These are phyloP conservation scores for Yarrowia sp. DNA, from an alignment of 805 yeast species.

Conservation along the genomic window DNA sequence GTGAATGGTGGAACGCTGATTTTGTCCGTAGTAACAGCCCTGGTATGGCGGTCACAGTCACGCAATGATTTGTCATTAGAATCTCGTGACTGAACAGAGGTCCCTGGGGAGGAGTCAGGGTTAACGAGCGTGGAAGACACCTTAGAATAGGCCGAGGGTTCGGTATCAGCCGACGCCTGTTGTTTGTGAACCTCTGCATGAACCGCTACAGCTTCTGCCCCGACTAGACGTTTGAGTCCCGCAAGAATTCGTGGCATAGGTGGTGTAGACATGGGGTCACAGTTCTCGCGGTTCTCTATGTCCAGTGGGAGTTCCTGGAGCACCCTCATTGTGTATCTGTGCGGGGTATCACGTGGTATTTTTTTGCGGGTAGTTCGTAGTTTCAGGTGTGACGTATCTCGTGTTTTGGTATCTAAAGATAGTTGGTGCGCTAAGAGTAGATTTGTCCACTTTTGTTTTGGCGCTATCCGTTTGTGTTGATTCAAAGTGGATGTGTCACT, in stretches of 20 bases:
- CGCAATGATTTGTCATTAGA: neutral
- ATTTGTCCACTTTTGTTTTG: too few species aligned
- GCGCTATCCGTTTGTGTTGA: neutral
- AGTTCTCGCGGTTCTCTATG: conserved; percentile 3
- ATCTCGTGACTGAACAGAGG: conserved; percentile 6
- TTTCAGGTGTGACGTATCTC: neutral
- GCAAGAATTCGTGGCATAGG: conserved; percentile 5
- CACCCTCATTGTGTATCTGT: neutral
- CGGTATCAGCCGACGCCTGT: neutral
- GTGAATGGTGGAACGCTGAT: conserved; percentile 3
- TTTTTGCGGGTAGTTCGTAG: neutral
- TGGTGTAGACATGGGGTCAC: neutral
- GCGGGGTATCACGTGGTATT: neutral
- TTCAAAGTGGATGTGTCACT: neutral
- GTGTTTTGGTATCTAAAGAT: neutral
- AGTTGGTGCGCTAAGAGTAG: neutral
- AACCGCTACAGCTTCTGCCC: neutral
- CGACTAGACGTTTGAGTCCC: conserved; percentile 2
- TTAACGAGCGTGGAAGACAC: neutral
- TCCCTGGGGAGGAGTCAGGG: neutral
- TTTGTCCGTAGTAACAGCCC: neutral
- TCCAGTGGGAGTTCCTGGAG: conserved; percentile 1
- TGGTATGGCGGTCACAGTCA: neutral
- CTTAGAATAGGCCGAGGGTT: conserved; percentile 3
- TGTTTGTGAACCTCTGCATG: conserved; percentile 15